Base-by-base conservation (phyloP, 1,139 yeast genomes). In the Taphrina flavorubra region DNA sequence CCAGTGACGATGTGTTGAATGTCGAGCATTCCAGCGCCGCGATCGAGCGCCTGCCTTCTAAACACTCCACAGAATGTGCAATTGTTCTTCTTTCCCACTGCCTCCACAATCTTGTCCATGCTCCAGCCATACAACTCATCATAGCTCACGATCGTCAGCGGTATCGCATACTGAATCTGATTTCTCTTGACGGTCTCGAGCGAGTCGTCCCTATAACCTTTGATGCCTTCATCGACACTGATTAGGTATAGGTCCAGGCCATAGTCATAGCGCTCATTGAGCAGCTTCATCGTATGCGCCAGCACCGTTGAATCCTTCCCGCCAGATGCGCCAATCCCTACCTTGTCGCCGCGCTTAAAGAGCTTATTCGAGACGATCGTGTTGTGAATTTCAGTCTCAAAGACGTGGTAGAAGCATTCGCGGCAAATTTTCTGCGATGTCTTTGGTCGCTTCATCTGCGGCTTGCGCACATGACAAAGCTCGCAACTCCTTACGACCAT, bases 51-150 rank as follows among this genome's bases (percentile, higher is more conserved):
- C 78, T 95, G 99, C 74, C 99, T 84, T 77, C 99, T 83, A 71
- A 95, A 86, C 11, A 95, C 99, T 64, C 99, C 99, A 81, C 99
- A 95, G 77, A 94, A 95, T 0, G 99, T 95, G 44, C 99, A 95
- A 76, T 96, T 91, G 72, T 92, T 91, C 77, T 97, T 84, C 65
- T 90, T 88, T 10, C 99, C 99, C 1, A 97, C 95, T 77, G 96
- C 91, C 0, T 94, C 87, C 0, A 95, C 99, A 66, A 95, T 91
- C 75, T 92, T 96, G 79, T 95, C 99, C 99, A 95, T 94, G 10
- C 97, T 90, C 99, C 99, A 95, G 25, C 82, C 83, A 76, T 94
- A 95, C 25, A 95, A 81, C 51, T 92, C 97, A 72, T 87, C 87
- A 75, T 94, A 95, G 6, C 97, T 90, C 6, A 95, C 89, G 70